Percentiles rank a stretch among this genome's conserved stretches.
Conservation (phyloP, 83 land plant species). For the Thuja plicata region DNA sequence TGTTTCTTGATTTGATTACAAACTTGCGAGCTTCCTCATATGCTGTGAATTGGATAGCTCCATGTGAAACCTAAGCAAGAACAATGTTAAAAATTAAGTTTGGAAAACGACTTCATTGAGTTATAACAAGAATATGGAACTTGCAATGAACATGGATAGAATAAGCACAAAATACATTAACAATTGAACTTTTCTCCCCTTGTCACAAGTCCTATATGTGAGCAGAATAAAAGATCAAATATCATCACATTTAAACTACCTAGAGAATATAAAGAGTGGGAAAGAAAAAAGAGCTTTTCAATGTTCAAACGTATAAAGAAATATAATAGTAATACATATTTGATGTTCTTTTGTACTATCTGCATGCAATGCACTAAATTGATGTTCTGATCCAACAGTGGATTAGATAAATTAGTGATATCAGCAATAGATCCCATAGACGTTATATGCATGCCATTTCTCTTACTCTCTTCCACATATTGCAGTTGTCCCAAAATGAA, state of each 20-base stretch:
- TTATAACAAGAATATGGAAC: background rate
- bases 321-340: background rate
- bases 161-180: background rate
- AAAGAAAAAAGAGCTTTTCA: background rate
- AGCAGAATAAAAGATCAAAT: background rate
- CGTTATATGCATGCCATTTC: background rate
- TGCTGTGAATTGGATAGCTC: constrained; percentile 91
- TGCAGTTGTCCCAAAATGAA: no score
- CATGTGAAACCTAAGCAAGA: constrained; percentile 85
- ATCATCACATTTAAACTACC: background rate
- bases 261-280: background rate
- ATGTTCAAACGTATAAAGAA: background rate
- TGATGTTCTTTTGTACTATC: background rate
- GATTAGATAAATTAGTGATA: background rate
- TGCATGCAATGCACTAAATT: background rate
- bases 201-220: background rate
- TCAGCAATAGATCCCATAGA: background rate
- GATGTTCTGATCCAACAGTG: background rate
- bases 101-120: background rate
- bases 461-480: background rate
- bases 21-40: constrained; percentile 92
- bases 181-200: background rate
- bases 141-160: background rate
- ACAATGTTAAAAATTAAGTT: constrained; percentile 6
- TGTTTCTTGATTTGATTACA: constrained; percentile 15